Evolutionary conservation across 345 rosid genomes (phyloP).

Genomic region (Populus tremula): DNA sequence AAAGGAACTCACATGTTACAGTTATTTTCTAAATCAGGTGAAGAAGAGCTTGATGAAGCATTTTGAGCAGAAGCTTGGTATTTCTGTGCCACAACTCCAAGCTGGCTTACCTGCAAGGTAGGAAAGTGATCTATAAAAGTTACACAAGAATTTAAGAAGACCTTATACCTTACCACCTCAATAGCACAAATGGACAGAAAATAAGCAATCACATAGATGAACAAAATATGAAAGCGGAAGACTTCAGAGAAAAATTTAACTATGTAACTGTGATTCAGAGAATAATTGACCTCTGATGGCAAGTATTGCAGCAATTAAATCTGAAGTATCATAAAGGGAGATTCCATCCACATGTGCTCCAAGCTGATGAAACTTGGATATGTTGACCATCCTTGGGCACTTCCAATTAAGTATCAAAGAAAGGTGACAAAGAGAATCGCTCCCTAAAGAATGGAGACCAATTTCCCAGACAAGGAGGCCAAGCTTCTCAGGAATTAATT

Average conservation of each 20-base stretch:
- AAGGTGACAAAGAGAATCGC: not conserved
- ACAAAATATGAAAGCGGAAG: not conserved
- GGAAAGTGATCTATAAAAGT: too few relatives aligned
- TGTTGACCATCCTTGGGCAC: not conserved
- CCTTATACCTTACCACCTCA: not conserved
- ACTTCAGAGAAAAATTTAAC: not conserved
- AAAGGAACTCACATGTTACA: slow-evolving; percentile 69
- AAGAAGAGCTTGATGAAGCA: slow-evolving; percentile 69
- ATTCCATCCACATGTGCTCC: not conserved
- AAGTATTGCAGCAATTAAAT: not conserved
- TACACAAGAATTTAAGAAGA: not conserved
- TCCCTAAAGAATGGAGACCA: not conserved
- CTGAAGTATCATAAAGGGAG: not conserved
- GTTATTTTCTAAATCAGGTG: slow-evolving; percentile 72
- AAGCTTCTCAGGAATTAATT: not conserved
- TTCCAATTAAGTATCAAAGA: not conserved
- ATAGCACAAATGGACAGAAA: not conserved
- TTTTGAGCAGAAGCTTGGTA: slow-evolving; percentile 87
- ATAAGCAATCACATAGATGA: not conserved
- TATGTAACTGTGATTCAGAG: not conserved
- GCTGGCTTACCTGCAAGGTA: slow-evolving; percentile 74
- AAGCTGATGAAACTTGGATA: not conserved
- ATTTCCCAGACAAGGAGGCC: not conserved
- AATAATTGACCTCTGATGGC: not conserved
- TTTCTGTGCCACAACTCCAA: slow-evolving; percentile 83